Base-by-base conservation (phyloP, 371 early-diverging fungal genomes). In the Haplosporangium sp. region DNA sequence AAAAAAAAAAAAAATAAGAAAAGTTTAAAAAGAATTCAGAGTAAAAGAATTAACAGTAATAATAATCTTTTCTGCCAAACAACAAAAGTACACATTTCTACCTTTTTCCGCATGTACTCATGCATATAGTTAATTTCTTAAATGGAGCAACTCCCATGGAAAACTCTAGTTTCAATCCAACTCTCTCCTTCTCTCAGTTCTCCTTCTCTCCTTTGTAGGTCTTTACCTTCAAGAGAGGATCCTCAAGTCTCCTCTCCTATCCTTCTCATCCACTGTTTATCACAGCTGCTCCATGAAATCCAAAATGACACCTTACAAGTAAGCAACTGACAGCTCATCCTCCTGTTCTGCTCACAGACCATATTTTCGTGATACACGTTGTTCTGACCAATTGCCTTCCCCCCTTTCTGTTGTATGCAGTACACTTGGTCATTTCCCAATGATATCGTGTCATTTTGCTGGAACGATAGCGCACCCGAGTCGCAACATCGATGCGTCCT, bases 371-470 rank as follows among this genome's bases (percentile, higher is more conserved):
- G 27, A 37, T 27, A 57, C 57, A 35, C 15, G 35, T 13, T 57
- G 58, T 38, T 20, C 58, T 53, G 10, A 47, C 47, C 47, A 13
- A 9, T 15, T 15, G 9, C 20, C 53, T 53, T 34, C 13, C 3
- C 50, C 34, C 17, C 35, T 47, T 4, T 35, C 52, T 35, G 4
- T 35, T 13, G 17, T n/a, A 8, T 20, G 20, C 42, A 74, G 74
- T 53, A 56, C 53, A 53, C 27, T 47, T 74, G 74, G 74, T 68
- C 60, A 59, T 74, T 74, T 63, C 61, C 68, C 5, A n/a, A 53
- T 9, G 45, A 65, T 59, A 68, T 74, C 60, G 63, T 64, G 47
- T 60, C 69, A n/a, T 69, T 74, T 37, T 63, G 67, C 38, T 74
- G 69, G 69, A 60, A 20, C 15, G 61, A 61, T 42, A 10, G 15